A percentile compares a stretch with the other conserved stretches of the same genome.
Evolutionary conservation across 345 rosid genomes (phyloP).

Genomic region (Ceriops zippeliana): DNA sequence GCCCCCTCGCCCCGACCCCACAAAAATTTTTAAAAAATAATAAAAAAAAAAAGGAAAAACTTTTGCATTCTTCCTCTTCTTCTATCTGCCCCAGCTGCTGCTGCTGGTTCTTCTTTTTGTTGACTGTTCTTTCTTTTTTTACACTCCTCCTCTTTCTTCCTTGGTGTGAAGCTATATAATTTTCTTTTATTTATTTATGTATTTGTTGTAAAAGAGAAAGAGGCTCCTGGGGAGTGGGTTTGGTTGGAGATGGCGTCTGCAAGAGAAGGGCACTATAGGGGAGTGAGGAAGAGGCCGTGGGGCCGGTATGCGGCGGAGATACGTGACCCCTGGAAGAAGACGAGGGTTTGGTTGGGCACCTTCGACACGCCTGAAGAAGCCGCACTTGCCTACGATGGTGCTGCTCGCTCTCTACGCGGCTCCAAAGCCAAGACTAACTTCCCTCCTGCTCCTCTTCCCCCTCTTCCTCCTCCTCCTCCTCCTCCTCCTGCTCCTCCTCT

Average conservation of each 20-base stretch:
- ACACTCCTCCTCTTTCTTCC: not conserved
- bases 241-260: constrained; percentile 47
- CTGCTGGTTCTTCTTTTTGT: not conserved
- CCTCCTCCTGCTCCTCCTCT: constrained; percentile 59
- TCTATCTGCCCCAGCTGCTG: too few relatives aligned
- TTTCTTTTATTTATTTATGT: not conserved
- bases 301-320: constrained; percentile 97
- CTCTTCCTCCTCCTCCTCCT: constrained; percentile 39
- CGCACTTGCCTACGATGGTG: constrained; percentile 91
- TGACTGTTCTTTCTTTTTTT: too few relatives aligned
- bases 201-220: not conserved
- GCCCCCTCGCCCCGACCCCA: too few relatives aligned
- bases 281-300: constrained; percentile 96
- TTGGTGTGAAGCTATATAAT: not conserved
- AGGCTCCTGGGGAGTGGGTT: not conserved
- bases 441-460: constrained; percentile 40
- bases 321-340: constrained; percentile 96
- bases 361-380: constrained; percentile 98
- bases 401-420: constrained; percentile 89
- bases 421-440: constrained; percentile 89
- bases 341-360: constrained; percentile 93
- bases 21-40: too few relatives aligned
- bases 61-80: too few relatives aligned
- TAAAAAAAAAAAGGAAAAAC: too few relatives aligned
- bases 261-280: constrained; percentile 80